A percentile compares a stretch with the other conserved stretches of the same genome.
phyloP scores from a whole-genome alignment of 352 stramenopile genomes.

The Phytophthora cajani region DNA sequence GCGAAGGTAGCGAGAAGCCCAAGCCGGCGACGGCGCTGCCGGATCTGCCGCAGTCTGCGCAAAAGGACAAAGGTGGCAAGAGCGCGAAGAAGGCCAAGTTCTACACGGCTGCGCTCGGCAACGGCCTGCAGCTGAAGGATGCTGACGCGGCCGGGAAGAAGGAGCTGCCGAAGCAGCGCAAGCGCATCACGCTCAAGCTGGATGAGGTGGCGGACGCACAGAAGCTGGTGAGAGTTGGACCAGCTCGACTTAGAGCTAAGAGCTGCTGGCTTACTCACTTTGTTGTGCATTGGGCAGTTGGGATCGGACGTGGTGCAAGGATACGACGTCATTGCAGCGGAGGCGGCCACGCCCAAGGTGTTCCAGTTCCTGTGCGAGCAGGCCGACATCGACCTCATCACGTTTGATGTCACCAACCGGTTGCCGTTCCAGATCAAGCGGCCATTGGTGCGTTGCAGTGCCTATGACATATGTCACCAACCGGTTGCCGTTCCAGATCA shows the following conservation, averaged over 20 bases:
- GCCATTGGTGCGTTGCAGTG: slow-evolving; percentile 55
- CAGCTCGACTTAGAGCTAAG: neutral
- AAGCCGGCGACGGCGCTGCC: slow-evolving; percentile 49
- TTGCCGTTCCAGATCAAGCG: slow-evolving; percentile 83
- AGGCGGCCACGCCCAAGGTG: slow-evolving; percentile 67
- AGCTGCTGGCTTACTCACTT: neutral
- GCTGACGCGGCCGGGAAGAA: slow-evolving; percentile 24
- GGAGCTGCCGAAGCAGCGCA: slow-evolving; percentile 59
- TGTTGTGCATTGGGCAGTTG: slow-evolving; percentile 40
- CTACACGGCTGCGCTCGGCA: slow-evolving; percentile 52
- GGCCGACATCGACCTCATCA: slow-evolving; percentile 81
- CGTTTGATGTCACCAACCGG: slow-evolving; percentile 82
- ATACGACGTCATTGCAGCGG: slow-evolving; percentile 83
- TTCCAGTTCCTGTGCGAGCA: slow-evolving; percentile 89
- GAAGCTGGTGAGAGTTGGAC: slow-evolving; percentile 48
- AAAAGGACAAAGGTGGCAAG: slow-evolving; percentile 47
- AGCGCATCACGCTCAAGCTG: slow-evolving; percentile 77
- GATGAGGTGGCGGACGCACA: slow-evolving; percentile 75
- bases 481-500: slow-evolving; percentile 80
- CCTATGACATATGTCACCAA: slow-evolving; percentile 48
- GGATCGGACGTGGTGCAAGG: slow-evolving; percentile 59
- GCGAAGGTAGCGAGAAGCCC: slow-evolving; percentile 54
- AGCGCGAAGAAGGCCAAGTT: slow-evolving; percentile 71
- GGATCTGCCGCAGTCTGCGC: slow-evolving; percentile 39
- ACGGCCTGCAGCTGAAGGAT: slow-evolving; percentile 54